A percentile compares a stretch with the other conserved stretches of the same genome.
Conservation (phyloP, 2,329 filamentous ascomycete genomes). For the Cryphonectria nitschkei region DNA sequence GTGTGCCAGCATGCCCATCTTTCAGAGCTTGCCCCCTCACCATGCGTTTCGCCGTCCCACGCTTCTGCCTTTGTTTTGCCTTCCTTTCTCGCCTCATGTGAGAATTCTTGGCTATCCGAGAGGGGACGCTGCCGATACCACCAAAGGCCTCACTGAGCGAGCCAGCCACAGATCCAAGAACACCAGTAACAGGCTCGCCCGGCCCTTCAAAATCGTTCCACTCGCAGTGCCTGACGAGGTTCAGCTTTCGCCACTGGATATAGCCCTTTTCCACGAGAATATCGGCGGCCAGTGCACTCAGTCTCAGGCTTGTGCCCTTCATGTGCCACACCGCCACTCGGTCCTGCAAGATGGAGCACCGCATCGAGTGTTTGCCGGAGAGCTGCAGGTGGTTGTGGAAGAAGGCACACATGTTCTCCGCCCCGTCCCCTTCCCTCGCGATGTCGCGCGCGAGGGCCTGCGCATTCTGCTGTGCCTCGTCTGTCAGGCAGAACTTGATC, state of each 20-base stretch:
- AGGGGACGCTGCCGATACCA: constrained; percentile 68
- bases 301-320: constrained; percentile 61
- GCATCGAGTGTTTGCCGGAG: constrained; percentile 56
- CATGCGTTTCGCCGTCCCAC: background rate
- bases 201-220: constrained; percentile 81
- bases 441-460: constrained; percentile 64
- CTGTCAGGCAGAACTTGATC: constrained; percentile 68
- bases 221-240: constrained; percentile 67
- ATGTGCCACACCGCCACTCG: constrained; percentile 68
- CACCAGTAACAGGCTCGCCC: constrained; percentile 71
- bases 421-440: constrained; percentile 67
- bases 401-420: constrained; percentile 67
- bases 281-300: constrained; percentile 68
- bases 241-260: constrained; percentile 65
- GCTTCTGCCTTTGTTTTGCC: constrained; percentile 35
- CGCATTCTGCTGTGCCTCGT: constrained; percentile 62
- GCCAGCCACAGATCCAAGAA: constrained; percentile 63
- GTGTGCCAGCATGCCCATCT: constrained; percentile 29
- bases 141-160: constrained; percentile 61
- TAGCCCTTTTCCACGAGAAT: constrained; percentile 64
- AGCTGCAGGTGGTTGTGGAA: constrained; percentile 67
- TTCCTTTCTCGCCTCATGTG: constrained; percentile 56
- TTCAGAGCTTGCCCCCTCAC: constrained; percentile 29
- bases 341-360: constrained; percentile 68
- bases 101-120: constrained; percentile 61